These are phyloP conservation scores for Sambucus nigra DNA, from an alignment of 129 eudicot genomes.

Conservation along the genomic window DNA sequence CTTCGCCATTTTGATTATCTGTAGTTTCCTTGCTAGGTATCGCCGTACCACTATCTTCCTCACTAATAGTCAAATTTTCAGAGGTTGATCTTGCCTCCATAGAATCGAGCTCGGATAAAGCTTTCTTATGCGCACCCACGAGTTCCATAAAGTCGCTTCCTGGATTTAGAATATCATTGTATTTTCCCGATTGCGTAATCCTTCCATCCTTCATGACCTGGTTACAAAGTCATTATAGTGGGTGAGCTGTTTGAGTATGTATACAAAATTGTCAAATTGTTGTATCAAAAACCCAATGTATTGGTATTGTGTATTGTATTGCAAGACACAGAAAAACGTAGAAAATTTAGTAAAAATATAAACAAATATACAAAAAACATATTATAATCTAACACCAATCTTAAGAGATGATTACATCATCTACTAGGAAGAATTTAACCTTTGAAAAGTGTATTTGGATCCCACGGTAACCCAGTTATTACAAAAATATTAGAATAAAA, in stretches of 20 bases:
- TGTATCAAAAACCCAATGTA: too few species aligned
- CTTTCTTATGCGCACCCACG: conserved; percentile 74
- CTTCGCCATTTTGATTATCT: conserved; percentile 23
- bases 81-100: conserved; percentile 11
- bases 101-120: conserved; percentile 52
- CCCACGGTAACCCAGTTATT: too few species aligned
- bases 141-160: conserved; percentile 85
- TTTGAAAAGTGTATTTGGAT: too few species aligned
- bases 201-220: conserved; percentile 84
- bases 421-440: too few species aligned
- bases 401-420: too few species aligned
- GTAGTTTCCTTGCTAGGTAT: conserved; percentile 5
- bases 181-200: conserved; percentile 75
- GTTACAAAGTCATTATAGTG: conserved; percentile 1
- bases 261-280: too few species aligned
- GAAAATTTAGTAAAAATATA: too few species aligned
- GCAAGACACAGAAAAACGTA: too few species aligned
- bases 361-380: too few species aligned
- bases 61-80: conserved; percentile 5
- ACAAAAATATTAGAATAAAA: too few species aligned
- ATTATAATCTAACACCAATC: too few species aligned
- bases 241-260: not conserved
- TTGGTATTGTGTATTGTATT: too few species aligned
- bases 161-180: conserved; percentile 50
- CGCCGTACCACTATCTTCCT: conserved; percentile 4